Conservation (phyloP, 306 rosid species). For the Vachellia collinsii region DNA sequence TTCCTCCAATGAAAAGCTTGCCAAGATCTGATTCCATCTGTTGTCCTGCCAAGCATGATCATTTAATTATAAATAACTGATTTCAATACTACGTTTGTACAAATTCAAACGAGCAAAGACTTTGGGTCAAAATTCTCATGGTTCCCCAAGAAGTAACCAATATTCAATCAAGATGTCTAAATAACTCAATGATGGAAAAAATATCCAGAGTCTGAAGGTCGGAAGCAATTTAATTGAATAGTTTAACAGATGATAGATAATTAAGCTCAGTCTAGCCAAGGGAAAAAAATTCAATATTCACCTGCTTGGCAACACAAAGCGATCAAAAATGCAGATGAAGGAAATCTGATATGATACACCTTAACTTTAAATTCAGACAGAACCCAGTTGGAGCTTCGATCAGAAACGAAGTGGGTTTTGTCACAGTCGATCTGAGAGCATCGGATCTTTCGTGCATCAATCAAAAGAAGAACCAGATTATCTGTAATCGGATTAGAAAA, state of each 20-base stretch:
- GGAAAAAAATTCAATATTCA: constrained; percentile 37
- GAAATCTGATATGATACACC: constrained; percentile 50
- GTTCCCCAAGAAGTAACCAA: not conserved
- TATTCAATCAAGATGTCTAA: constrained; percentile 18
- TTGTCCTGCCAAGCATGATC: constrained; percentile 48
- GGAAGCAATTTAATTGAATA: constrained; percentile 45
- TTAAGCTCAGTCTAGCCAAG: constrained; percentile 7
- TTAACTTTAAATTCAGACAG: constrained; percentile 58
- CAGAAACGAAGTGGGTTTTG: constrained; percentile 50
- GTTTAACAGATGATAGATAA: constrained; percentile 33
- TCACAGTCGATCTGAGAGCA: constrained; percentile 63
- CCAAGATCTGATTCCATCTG: constrained; percentile 96
- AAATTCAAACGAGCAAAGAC: constrained; percentile 27
- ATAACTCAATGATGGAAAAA: constrained; percentile 30
- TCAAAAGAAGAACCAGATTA: constrained; percentile 49
- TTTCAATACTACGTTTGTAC: not conserved
- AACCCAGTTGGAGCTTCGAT: constrained; percentile 59
- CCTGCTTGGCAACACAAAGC: not conserved
- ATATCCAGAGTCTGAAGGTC: constrained; percentile 36
- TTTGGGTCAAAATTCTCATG: constrained; percentile 34
- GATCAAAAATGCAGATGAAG: constrained; percentile 56
- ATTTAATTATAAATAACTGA: constrained; percentile 36
- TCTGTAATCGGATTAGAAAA: not conserved
- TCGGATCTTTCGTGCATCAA: constrained; percentile 66
- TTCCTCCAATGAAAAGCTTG: constrained; percentile 99